These are phyloP conservation scores for Megacollybia platyphylla DNA, from an alignment of 1,284 basidiomycete species.

Conservation along the genomic window DNA sequence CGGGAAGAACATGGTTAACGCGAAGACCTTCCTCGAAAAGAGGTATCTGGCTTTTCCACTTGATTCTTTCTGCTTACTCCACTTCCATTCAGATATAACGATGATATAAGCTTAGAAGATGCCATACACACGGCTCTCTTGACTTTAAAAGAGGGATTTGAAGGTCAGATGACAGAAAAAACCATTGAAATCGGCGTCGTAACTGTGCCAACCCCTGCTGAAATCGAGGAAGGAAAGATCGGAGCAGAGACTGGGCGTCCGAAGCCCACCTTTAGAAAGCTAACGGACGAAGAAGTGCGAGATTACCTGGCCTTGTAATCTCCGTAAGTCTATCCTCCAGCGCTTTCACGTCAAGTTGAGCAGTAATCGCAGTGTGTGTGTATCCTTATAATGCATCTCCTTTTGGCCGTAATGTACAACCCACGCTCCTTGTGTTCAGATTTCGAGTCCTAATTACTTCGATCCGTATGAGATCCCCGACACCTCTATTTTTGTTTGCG, in stretches of 20 bases:
- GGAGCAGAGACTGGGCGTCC: conserved; percentile 64
- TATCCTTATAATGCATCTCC: too few species aligned
- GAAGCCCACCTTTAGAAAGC: conserved; percentile 84
- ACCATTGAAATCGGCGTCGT: conserved; percentile 98
- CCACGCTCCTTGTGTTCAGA: neutral
- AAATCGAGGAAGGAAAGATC: conserved; percentile 63
- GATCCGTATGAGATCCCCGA: neutral
- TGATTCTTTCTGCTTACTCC: neutral
- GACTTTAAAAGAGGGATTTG: conserved; percentile 97
- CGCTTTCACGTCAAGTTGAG: too few species aligned
- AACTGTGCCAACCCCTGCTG: conserved; percentile 71
- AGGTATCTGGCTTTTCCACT: conserved; percentile 27
- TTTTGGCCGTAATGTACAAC: neutral
- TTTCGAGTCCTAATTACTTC: neutral
- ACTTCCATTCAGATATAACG: conserved; percentile 71
- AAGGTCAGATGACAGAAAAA: conserved; percentile 99
- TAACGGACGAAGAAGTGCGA: conserved; percentile 88
- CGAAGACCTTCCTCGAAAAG: conserved; percentile 98
- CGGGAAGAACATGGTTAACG: conserved; percentile 99
- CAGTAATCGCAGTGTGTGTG: too few species aligned
- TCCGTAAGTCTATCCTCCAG: neutral
- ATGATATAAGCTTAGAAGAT: conserved; percentile 97
- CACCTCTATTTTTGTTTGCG: neutral
- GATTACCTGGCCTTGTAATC: conserved; percentile 79
- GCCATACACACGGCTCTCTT: conserved; percentile 98